These are phyloP conservation scores for Coemansia sp. DNA, from an alignment of 192 early-diverging fungal genomes.

Conservation along the genomic window DNA sequence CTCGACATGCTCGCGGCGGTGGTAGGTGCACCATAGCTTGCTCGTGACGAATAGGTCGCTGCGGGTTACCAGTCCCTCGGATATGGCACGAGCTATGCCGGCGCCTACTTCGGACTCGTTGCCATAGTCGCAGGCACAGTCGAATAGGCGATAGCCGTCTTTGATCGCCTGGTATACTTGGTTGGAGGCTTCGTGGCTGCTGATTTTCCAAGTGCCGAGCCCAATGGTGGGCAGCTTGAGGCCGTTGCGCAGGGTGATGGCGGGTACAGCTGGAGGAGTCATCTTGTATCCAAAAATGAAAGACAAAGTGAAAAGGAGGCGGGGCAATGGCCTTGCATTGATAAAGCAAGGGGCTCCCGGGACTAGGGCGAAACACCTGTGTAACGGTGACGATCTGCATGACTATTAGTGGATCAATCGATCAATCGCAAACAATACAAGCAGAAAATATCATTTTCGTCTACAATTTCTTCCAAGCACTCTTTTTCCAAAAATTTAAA, in stretches of 20 bases:
- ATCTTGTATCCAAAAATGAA: neutral
- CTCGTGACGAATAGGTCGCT: constrained; percentile 72
- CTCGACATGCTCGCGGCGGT: constrained; percentile 61
- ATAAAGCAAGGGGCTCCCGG: constrained; percentile 2
- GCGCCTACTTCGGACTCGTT: constrained; percentile 78
- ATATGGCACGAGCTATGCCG: constrained; percentile 58
- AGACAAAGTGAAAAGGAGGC: neutral
- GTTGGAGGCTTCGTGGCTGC: constrained; percentile 48
- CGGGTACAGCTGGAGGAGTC: neutral
- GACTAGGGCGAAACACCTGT: too few relatives aligned
- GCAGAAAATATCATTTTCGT: too few relatives aligned
- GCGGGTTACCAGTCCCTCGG: constrained; percentile 55
- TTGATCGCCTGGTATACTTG: constrained; percentile 65
- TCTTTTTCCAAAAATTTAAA: neutral
- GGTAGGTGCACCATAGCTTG: constrained; percentile 71
- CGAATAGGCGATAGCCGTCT: constrained; percentile 68
- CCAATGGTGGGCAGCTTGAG: constrained; percentile 61
- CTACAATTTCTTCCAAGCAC: too few relatives aligned
- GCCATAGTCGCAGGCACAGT: constrained; percentile 63
- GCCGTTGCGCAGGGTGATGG: constrained; percentile 57
- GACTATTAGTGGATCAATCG: too few relatives aligned
- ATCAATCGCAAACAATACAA: too few relatives aligned
- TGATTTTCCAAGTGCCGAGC: constrained; percentile 62
- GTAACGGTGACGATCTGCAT: too few relatives aligned
- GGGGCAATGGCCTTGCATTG: too few relatives aligned